Conservation (phyloP, 305 asterid species). For the Rubia peregrina region DNA sequence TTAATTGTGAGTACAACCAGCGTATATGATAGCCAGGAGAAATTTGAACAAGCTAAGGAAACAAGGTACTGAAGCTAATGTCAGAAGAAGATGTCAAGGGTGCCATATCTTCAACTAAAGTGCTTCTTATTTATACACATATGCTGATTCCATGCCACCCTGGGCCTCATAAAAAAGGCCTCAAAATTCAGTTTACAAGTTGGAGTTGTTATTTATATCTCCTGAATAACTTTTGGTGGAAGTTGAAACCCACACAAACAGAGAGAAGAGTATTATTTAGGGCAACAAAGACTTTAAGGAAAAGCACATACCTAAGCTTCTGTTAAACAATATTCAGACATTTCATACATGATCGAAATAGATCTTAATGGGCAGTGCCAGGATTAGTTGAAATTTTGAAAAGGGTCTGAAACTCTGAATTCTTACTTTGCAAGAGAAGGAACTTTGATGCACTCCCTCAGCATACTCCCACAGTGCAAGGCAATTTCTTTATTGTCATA, state of each 20-base stretch:
- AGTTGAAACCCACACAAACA: not conserved
- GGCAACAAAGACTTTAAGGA: not conserved
- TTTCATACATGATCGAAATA: not conserved
- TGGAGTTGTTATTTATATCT: not conserved
- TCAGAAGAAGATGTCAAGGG: not conserved
- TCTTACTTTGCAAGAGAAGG: constrained; percentile 92
- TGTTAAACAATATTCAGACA: not conserved
- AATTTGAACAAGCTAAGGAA: not conserved
- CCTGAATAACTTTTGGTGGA: not conserved
- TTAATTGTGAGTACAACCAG: constrained; percentile 16
- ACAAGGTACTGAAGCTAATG: not conserved
- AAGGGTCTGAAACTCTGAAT: not conserved
- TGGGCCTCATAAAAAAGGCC: not conserved
- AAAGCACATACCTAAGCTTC: not conserved
- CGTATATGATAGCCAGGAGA: not conserved
- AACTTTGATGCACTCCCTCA: constrained; percentile 89
- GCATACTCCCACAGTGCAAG: constrained; percentile 85
- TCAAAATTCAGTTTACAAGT: not conserved
- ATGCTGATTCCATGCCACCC: not conserved
- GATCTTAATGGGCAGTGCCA: constrained; percentile 12
- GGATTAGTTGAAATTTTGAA: not conserved
- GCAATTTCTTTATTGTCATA: constrained; percentile 97
- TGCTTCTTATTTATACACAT: not conserved
- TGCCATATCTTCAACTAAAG: not conserved
- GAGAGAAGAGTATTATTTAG: not conserved